A percentile compares a stretch with the other conserved stretches of the same genome.
Conservation (phyloP, 2,329 filamentous ascomycete genomes). For the Fusarium lyarnte region DNA sequence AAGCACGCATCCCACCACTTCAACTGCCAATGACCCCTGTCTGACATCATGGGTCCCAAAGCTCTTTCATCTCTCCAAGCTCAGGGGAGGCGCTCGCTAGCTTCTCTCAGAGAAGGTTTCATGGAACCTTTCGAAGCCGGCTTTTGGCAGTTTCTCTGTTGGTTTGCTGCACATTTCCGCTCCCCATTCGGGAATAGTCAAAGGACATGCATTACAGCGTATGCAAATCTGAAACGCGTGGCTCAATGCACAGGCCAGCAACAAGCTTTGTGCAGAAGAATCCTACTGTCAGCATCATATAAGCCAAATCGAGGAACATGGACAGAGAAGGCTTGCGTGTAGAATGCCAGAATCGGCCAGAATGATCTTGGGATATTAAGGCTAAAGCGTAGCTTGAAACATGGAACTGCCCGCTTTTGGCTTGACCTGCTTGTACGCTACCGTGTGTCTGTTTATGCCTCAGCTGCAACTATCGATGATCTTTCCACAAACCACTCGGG, state of each 20-base stretch:
- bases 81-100: conserved; percentile 32
- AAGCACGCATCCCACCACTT: background rate
- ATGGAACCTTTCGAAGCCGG: conserved; percentile 37
- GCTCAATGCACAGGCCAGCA: conserved; percentile 29
- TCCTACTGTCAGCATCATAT: background rate
- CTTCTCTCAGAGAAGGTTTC: conserved; percentile 38
- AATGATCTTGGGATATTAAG: background rate
- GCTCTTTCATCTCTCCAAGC: conserved; percentile 33
- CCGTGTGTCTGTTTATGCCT: conserved; percentile 21
- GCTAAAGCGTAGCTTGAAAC: conserved; percentile 27
- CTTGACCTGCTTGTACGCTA: background rate
- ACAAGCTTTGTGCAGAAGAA: conserved; percentile 9
- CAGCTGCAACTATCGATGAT: conserved; percentile 23
- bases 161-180: conserved; percentile 11
- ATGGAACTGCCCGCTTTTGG: conserved; percentile 8
- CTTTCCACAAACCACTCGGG: conserved; percentile 19
- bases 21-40: conserved; percentile 23
- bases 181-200: conserved; percentile 2
- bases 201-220: conserved; percentile 8
- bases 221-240: conserved; percentile 24
- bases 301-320: background rate
- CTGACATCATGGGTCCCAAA: conserved; percentile 37
- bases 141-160: conserved; percentile 3
- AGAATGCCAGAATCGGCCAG: background rate
- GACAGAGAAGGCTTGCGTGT: background rate